These are phyloP conservation scores for Fabrea salina DNA, from an alignment of 169 alveolate species.

Conservation along the genomic window DNA sequence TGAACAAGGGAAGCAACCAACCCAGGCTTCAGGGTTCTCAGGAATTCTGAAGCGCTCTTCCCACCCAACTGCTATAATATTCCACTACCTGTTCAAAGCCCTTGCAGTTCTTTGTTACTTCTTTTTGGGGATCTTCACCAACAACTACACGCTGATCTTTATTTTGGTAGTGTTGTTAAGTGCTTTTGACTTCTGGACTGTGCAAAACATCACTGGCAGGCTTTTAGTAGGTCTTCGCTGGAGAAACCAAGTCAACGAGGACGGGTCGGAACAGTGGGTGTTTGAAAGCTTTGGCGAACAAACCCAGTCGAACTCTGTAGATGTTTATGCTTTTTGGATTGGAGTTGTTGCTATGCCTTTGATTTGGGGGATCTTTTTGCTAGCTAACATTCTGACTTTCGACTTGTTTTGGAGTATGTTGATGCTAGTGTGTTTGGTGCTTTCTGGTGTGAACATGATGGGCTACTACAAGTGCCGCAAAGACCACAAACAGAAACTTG, in stretches of 20 bases:
- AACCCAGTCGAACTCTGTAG: not conserved
- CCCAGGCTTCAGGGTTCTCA: not conserved
- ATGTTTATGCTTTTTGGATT: conserved; percentile 19
- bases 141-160: conserved; percentile 46
- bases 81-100: conserved; percentile 59
- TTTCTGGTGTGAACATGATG: not conserved
- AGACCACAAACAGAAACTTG: conserved; percentile 6
- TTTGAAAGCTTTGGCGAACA: conserved; percentile 46
- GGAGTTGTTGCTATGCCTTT: not conserved
- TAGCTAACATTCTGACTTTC: not conserved
- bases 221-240: conserved; percentile 66
- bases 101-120: conserved; percentile 51
- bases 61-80: conserved; percentile 61
- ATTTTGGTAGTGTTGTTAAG: conserved; percentile 49
- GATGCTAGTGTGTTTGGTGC: not conserved
- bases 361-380: conserved; percentile 12
- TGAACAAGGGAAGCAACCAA: too few species aligned
- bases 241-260: conserved; percentile 73
- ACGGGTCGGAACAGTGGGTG: conserved; percentile 71
- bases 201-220: conserved; percentile 68
- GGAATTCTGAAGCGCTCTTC: conserved; percentile 30
- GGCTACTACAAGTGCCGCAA: conserved; percentile 15
- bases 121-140: conserved; percentile 42
- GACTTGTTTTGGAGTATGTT: not conserved
- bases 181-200: conserved; percentile 71